These are phyloP conservation scores for Cenococcum geophilum DNA, from an alignment of 495 filamentous ascomycete species.

Conservation along the genomic window DNA sequence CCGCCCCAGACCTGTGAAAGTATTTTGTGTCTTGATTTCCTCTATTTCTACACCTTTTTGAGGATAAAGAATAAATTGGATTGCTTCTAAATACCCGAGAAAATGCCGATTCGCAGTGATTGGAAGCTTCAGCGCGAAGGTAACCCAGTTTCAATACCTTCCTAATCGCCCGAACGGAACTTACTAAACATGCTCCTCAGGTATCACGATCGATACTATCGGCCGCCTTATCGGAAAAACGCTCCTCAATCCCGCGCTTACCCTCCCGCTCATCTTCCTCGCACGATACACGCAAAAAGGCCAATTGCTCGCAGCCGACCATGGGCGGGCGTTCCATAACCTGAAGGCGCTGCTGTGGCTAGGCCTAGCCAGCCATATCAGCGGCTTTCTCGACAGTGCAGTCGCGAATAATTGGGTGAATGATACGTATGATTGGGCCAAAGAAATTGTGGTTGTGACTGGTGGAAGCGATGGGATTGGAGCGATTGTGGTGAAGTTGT, in stretches of 20 bases:
- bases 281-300: conserved; percentile 56
- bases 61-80: too few relatives aligned
- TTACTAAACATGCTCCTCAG: conserved; percentile 33
- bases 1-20: background rate
- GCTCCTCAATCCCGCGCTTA: conserved; percentile 53
- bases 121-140: conserved; percentile 34
- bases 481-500: conserved; percentile 51
- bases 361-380: conserved; percentile 36
- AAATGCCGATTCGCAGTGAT: conserved; percentile 32
- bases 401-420: conserved; percentile 55
- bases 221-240: conserved; percentile 50
- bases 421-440: conserved; percentile 61
- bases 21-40: too few relatives aligned
- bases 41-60: too few relatives aligned
- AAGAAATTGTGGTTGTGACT: conserved; percentile 65
- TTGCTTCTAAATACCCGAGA: background rate
- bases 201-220: conserved; percentile 57
- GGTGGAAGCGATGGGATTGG: conserved; percentile 69
- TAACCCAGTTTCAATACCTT: conserved; percentile 1
- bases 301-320: conserved; percentile 44
- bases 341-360: conserved; percentile 18
- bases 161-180: background rate
- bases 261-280: conserved; percentile 53
- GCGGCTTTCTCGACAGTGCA: conserved; percentile 46
- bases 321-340: conserved; percentile 43